These are phyloP conservation scores for Fusarium azukiicola DNA, from an alignment of 2,329 filamentous ascomycete genomes.

Conservation along the genomic window DNA sequence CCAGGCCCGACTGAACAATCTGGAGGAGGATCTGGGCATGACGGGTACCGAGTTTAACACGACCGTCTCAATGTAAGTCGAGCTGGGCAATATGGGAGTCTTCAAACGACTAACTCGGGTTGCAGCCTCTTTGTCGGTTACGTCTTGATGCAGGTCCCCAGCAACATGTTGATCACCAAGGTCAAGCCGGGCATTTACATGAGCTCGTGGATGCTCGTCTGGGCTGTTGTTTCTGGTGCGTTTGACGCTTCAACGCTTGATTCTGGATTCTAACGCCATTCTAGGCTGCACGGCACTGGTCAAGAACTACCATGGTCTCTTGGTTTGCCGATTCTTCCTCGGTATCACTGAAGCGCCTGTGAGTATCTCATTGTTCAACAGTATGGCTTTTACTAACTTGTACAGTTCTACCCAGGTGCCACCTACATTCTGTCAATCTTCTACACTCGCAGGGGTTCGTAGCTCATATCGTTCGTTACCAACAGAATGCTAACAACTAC, in stretches of 20 bases:
- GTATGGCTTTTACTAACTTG: conserved; percentile 2
- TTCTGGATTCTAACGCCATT: neutral
- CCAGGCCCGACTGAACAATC: conserved; percentile 69
- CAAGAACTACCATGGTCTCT: conserved; percentile 58
- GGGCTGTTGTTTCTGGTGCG: conserved; percentile 62
- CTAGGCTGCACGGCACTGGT: conserved; percentile 62
- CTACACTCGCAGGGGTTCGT: conserved; percentile 58
- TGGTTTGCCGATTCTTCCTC: conserved; percentile 63
- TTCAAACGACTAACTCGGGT: conserved; percentile 16
- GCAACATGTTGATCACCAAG: conserved; percentile 68
- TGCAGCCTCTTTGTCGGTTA: conserved; percentile 65
- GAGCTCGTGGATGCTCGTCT: conserved; percentile 65
- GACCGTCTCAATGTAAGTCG: conserved; percentile 61
- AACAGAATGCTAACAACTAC: conserved; percentile 39
- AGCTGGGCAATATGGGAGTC: accelerated
- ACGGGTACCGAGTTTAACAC: conserved; percentile 76
- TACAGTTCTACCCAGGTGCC: conserved; percentile 64
- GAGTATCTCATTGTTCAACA: neutral
- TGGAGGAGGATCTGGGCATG: conserved; percentile 74
- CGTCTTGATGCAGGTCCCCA: conserved; percentile 65
- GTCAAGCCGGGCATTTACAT: conserved; percentile 67
- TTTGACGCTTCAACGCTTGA: too few relatives aligned
- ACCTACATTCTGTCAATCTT: conserved; percentile 61
- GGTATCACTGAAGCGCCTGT: conserved; percentile 65
- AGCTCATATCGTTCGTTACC: accelerated